phyloP scores from a whole-genome alignment of 768 basidiomycete species.

The Lactarius psammicola region DNA sequence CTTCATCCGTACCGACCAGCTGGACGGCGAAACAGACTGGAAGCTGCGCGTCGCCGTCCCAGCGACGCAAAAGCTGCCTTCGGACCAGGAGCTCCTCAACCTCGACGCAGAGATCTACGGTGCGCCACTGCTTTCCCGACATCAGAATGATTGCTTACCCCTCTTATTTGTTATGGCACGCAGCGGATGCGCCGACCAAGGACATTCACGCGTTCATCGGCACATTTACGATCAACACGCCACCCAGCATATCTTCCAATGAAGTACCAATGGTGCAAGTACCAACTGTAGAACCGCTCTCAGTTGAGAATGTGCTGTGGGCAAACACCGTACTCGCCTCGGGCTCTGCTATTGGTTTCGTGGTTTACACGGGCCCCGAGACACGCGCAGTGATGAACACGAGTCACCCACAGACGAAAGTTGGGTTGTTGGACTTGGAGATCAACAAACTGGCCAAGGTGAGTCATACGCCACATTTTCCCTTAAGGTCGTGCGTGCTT shows the following conservation, averaged over 20 bases:
- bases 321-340: conserved; percentile 96
- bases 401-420: conserved; percentile 92
- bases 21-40: conserved; percentile 99
- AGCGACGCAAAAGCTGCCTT: conserved; percentile 71
- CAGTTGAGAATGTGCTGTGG: conserved; percentile 95
- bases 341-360: conserved; percentile 87
- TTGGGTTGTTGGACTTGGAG: conserved; percentile 88
- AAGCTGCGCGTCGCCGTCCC: conserved; percentile 90
- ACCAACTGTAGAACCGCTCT: conserved; percentile 74
- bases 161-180: conserved; percentile 12
- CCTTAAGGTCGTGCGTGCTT: not conserved
- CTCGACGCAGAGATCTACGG: conserved; percentile 91
- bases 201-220: conserved; percentile 96
- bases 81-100: conserved; percentile 51
- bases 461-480: conserved; percentile 21
- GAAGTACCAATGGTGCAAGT: conserved; percentile 41
- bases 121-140: conserved; percentile 36
- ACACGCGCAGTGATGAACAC: conserved; percentile 99
- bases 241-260: conserved; percentile 35
- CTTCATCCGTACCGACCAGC: conserved; percentile 96
- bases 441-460: conserved; percentile 97
- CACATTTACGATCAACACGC: conserved; percentile 75
- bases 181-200: conserved; percentile 93
- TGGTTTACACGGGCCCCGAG: conserved; percentile 92
- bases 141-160: conserved; percentile 5